Base-by-base conservation (phyloP, 495 filamentous ascomycete species). In the Recurvomyces mirabilis region DNA sequence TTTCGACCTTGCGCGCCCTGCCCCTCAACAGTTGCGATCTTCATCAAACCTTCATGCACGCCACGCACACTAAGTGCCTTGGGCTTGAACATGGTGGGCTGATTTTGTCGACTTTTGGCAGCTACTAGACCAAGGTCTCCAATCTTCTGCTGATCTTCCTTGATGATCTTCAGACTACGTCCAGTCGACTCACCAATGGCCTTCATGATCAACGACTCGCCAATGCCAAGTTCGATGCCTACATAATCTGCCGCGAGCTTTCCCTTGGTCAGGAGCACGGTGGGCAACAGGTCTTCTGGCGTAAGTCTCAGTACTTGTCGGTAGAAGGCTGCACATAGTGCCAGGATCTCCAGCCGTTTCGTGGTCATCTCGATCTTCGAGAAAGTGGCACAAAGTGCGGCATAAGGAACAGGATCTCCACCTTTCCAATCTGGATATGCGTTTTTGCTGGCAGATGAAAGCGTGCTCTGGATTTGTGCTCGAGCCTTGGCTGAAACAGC, bases 161-260 rank as follows among this genome's bases (percentile, higher is more conserved):
- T 95, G 62, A 96, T 93, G 40, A 91, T 77, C 7, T 74, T 64
- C 30, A 95, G 62, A 57, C 80, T 91, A 41, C 93, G 80, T 5
- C 91, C 91, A 2, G 91, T 96, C 38, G 78, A 80, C 66, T 98
- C 88, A 12, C 87, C 87, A 56, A 98, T 94, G 13, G 91, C 84
- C 56, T 95, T 98, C 87, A 98, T 95, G 54, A 98, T 93, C 33
- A 98, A 60, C 12, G 87, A 94, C 66, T 98, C 91, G 32, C 91
- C 91, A 57, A 98, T 96, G 22, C 91, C 91, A 14, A 98, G 69
- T 63, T 98, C 91, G 44, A 98, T 83, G 15, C 91, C 91, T 19
- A 88, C 80, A 56, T 94, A 98, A 58, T 98, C 91, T 1, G 91
- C 88, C 11, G 91, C 91, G 25, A 98, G 76, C 56, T 95, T 96